Evolutionary conservation across 352 stramenopile species (phyloP).

Genomic region (Pythium volutum): DNA sequence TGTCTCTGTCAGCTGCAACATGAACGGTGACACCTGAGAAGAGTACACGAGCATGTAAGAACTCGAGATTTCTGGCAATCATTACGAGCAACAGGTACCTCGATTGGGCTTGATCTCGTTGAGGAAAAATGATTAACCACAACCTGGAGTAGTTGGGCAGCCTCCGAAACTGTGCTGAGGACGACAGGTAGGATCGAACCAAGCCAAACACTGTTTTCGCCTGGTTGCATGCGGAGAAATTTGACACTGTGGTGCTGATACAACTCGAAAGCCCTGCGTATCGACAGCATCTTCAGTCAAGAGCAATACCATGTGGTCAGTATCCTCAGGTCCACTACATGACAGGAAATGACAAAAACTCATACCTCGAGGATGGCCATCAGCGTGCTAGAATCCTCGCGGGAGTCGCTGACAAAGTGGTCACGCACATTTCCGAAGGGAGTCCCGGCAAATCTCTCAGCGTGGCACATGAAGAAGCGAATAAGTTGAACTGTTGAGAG

Average conservation of each 20-base stretch:
- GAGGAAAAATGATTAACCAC: not conserved
- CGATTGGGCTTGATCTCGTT: not conserved
- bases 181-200: slow-evolving; percentile 10
- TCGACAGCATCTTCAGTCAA: slow-evolving; percentile 11
- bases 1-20: slow-evolving; percentile 5
- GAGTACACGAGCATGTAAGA: not conserved
- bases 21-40: slow-evolving; percentile 5
- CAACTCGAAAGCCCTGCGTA: slow-evolving; percentile 1
- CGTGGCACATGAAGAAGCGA: slow-evolving; percentile 3
- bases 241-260: slow-evolving; percentile 5
- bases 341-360: not conserved
- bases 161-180: slow-evolving; percentile 8
- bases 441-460: not conserved
- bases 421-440: not conserved
- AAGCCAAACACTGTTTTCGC: slow-evolving; percentile 8
- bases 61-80: not conserved
- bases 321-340: not conserved
- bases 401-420: not conserved
- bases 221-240: not conserved
- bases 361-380: slow-evolving; percentile 5
- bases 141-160: slow-evolving; percentile 7
- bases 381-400: not conserved
- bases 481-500: slow-evolving; percentile 2
- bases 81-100: not conserved
- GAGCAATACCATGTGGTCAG: not conserved